Evolutionary conservation across 345 rosid genomes (phyloP).

Genomic region (Salix koriyanagi): DNA sequence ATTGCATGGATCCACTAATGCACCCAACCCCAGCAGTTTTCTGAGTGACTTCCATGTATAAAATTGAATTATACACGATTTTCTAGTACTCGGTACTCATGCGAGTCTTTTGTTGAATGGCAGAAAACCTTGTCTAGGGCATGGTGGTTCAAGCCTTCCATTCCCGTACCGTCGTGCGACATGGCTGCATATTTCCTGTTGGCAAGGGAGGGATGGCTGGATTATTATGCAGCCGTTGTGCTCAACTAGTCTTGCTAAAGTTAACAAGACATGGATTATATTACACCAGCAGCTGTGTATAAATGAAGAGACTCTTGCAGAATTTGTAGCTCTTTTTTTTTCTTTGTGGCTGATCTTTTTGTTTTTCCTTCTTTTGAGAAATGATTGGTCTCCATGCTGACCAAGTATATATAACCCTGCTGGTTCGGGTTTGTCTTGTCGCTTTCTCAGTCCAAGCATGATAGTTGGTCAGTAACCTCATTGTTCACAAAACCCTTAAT

Average conservation of each 20-base stretch:
- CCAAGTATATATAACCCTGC: too few relatives aligned
- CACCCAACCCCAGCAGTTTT: too few relatives aligned
- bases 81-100: not conserved
- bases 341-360: too few relatives aligned
- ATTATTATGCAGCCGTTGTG: not conserved
- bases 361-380: not conserved
- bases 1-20: too few relatives aligned
- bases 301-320: not conserved
- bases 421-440: too few relatives aligned
- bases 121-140: not conserved
- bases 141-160: not conserved
- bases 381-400: too few relatives aligned
- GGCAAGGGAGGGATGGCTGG: not conserved
- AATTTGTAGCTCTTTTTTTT: not conserved
- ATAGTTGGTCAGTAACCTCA: too few relatives aligned
- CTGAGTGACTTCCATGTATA: too few relatives aligned
- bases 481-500: too few relatives aligned
- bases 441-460: too few relatives aligned
- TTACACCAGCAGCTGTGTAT: not conserved
- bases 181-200: not conserved
- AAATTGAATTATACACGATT: too few relatives aligned
- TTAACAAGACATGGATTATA: not conserved
- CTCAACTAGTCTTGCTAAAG: not conserved
- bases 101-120: not conserved
- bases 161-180: not conserved